Evolutionary conservation across 306 rosid species (phyloP).

Genomic region (Prunus persica): DNA sequence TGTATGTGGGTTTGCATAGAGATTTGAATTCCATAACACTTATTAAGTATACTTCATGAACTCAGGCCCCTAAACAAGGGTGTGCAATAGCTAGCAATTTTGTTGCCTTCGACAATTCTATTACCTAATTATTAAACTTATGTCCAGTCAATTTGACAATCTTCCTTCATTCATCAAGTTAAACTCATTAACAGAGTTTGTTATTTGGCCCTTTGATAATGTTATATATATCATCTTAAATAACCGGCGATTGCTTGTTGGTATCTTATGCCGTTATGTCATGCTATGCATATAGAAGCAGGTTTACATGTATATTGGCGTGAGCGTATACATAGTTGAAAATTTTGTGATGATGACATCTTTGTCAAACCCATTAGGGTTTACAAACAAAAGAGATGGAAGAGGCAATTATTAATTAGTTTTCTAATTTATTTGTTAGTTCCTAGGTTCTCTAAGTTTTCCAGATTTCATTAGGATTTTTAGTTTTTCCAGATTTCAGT

Average conservation of each 20-base stretch:
- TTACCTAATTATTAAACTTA: not conserved
- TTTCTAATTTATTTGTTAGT: too few species aligned
- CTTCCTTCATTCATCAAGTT: not conserved
- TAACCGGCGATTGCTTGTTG: not conserved
- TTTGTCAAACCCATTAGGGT: too few species aligned
- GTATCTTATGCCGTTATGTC: too few species aligned
- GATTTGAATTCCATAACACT: not conserved
- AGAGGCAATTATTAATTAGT: too few species aligned
- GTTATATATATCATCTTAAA: not conserved
- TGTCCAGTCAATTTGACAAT: not conserved
- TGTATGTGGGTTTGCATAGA: not conserved
- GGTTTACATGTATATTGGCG: not conserved
- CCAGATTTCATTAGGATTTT: too few species aligned
- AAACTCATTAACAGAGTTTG: not conserved
- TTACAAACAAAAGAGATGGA: too few species aligned
- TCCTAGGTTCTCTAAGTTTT: too few species aligned
- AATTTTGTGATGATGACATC: too few species aligned
- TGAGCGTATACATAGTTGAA: not conserved
- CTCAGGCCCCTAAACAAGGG: not conserved
- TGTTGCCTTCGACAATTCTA: not conserved
- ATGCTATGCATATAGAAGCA: conserved; percentile 2
- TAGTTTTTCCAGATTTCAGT: too few species aligned
- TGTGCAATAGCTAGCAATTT: not conserved
- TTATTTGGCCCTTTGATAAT: not conserved
- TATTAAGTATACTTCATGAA: not conserved